Evolutionary conservation across 1,284 basidiomycete genomes (phyloP).

Genomic region (Ustilago esculenta): DNA sequence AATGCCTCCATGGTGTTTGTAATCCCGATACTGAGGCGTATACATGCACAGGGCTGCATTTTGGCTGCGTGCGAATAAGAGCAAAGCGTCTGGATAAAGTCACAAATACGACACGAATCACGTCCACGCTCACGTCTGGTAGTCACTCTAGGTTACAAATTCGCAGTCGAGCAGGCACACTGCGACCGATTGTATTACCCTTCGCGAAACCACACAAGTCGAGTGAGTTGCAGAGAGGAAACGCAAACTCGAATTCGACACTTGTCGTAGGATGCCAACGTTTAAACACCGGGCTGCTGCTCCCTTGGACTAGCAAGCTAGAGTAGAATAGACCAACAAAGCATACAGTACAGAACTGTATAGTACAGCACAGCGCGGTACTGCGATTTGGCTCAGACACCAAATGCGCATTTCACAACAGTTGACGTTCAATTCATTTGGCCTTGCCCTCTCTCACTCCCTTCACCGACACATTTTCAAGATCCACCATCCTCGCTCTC

Average conservation of each 20-base stretch:
- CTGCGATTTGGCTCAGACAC: no score
- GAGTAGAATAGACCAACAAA: slow-evolving; percentile 40
- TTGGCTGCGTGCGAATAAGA: not conserved
- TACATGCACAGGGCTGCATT: no score
- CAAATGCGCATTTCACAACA: slow-evolving; percentile 16
- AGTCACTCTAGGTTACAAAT: not conserved
- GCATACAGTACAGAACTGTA: no score
- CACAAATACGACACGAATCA: slow-evolving; percentile 29
- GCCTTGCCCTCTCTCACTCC: not conserved
- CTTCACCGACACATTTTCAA: no score
- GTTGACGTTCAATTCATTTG: no score
- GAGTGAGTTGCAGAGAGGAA: not conserved
- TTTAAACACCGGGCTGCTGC: no score
- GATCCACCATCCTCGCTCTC: not conserved
- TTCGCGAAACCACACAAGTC: not conserved
- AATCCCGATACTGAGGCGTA: slow-evolving; percentile 1
- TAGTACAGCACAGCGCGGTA: not conserved
- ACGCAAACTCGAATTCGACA: no score
- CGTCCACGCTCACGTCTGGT: slow-evolving; percentile 6
- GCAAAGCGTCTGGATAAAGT: slow-evolving; percentile 8
- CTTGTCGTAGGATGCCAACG: no score
- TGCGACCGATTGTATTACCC: no score
- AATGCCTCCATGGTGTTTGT: slow-evolving; percentile 11
- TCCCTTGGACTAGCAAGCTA: no score
- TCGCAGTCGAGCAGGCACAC: not conserved